phyloP scores from a whole-genome alignment of 495 filamentous ascomycete species.

The Daldinia childiae region DNA sequence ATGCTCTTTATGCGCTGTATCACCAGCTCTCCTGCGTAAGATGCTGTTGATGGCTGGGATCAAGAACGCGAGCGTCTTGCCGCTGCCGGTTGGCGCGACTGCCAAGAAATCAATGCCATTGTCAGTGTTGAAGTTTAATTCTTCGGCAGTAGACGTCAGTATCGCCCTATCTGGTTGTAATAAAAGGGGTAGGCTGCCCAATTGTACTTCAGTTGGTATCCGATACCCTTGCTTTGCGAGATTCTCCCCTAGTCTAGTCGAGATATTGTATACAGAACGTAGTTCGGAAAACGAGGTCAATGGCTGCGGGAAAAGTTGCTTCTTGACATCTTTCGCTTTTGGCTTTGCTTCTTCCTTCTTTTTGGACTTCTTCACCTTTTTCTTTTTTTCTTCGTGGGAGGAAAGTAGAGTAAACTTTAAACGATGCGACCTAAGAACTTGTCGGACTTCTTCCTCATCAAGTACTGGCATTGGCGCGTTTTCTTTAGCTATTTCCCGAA shows the following conservation, averaged over 20 bases:
- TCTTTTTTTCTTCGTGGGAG: slow-evolving; percentile 40
- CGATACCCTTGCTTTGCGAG: slow-evolving; percentile 83
- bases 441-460: slow-evolving; percentile 73
- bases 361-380: slow-evolving; percentile 48
- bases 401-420: slow-evolving; percentile 82
- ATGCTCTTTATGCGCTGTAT: slow-evolving; percentile 53
- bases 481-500: slow-evolving; percentile 25
- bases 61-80: slow-evolving; percentile 95
- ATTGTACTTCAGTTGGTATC: slow-evolving; percentile 91
- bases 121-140: slow-evolving; percentile 40
- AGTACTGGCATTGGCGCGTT: slow-evolving; percentile 49
- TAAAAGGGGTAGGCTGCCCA: slow-evolving; percentile 82
- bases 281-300: slow-evolving; percentile 80
- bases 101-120: slow-evolving; percentile 75
- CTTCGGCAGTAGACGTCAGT: slow-evolving; percentile 38
- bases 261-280: slow-evolving; percentile 72
- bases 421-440: slow-evolving; percentile 81
- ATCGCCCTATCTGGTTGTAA: slow-evolving; percentile 62
- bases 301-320: slow-evolving; percentile 76
- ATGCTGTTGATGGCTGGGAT: slow-evolving; percentile 84
- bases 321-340: slow-evolving; percentile 61
- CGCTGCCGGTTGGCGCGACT: slow-evolving; percentile 93
- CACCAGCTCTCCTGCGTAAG: slow-evolving; percentile 58
- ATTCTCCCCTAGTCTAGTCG: slow-evolving; percentile 76
- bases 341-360: slow-evolving; percentile 51